Conservation (phyloP, 306 rosid genomes). For the Pachyrhizus erosus region DNA sequence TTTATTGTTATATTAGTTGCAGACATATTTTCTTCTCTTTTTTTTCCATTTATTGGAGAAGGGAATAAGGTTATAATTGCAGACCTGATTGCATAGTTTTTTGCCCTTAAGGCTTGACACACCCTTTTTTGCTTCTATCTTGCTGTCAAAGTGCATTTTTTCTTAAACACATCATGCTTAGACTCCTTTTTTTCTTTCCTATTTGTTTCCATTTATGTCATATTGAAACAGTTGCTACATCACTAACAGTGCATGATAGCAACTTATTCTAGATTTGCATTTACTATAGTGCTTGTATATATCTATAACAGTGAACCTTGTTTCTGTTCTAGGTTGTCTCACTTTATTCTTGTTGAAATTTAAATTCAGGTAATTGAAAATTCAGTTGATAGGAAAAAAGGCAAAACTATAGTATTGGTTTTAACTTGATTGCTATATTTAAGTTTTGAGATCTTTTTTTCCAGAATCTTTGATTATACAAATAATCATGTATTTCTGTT, state of each 20-base stretch:
- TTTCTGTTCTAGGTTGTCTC: background rate
- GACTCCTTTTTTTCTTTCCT: background rate
- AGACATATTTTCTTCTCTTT: background rate
- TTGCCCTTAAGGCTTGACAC: no score
- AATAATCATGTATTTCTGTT: background rate
- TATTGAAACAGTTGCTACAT: background rate
- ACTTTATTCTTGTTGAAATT: background rate
- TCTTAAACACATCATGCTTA: background rate
- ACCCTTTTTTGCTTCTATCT: background rate
- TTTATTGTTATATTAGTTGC: background rate
- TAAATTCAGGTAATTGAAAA: background rate
- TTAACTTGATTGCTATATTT: background rate
- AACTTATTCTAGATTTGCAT: conserved; percentile 7
- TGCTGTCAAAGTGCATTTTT: background rate
- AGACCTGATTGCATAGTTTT: background rate
- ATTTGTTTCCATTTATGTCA: background rate
- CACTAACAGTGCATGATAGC: conserved; percentile 12
- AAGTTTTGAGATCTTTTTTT: background rate
- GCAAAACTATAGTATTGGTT: background rate
- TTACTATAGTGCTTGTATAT: background rate
- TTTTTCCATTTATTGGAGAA: background rate
- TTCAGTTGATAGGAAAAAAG: background rate
- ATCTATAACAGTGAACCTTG: conserved; percentile 3
- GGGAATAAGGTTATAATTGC: background rate
- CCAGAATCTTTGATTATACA: background rate